phyloP scores from a whole-genome alignment of 768 basidiomycete genomes.

The Boletus coccyginus region DNA sequence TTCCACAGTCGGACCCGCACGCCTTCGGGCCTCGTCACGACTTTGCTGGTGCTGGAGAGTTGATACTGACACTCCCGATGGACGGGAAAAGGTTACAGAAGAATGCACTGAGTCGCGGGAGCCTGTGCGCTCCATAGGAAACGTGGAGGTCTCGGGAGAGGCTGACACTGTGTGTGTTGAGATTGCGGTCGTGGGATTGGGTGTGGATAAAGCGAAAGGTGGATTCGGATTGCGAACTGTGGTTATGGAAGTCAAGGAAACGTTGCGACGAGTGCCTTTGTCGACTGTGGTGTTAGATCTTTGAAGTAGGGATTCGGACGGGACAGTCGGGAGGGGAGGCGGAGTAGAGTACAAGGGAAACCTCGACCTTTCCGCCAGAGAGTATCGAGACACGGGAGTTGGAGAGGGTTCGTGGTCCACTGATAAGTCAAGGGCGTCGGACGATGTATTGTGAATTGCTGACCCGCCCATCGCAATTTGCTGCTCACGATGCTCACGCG shows the following conservation, averaged over 20 bases:
- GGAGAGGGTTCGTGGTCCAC: slow-evolving; percentile 45
- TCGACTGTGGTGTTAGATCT: slow-evolving; percentile 24
- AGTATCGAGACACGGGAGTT: slow-evolving; percentile 39
- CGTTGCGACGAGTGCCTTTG: slow-evolving; percentile 36
- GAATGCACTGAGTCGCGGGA: slow-evolving; percentile 46
- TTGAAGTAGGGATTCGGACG: slow-evolving; percentile 49
- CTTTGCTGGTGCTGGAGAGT: slow-evolving; percentile 54
- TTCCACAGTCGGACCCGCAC: slow-evolving; percentile 29
- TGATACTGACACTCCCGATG: slow-evolving; percentile 52
- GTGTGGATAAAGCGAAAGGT: slow-evolving; percentile 49
- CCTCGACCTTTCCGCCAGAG: slow-evolving; percentile 40
- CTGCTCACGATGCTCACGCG: slow-evolving; percentile 54
- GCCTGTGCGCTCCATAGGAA: slow-evolving; percentile 41
- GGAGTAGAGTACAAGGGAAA: slow-evolving; percentile 51
- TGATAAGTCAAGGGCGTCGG: slow-evolving; percentile 30
- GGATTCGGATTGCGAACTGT: slow-evolving; percentile 44
- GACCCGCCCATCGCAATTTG: slow-evolving; percentile 17
- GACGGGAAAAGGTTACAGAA: slow-evolving; percentile 64
- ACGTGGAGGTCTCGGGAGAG: slow-evolving; percentile 33
- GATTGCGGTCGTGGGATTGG: slow-evolving; percentile 63
- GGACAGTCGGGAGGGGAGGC: slow-evolving; percentile 55
- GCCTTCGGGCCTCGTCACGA: slow-evolving; percentile 35
- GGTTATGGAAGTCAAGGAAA: slow-evolving; percentile 42
- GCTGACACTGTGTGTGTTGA: slow-evolving; percentile 64
- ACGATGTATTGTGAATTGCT: slow-evolving; percentile 17